Conservation (phyloP, 2,329 filamentous ascomycete genomes). For the Aspergillus sp. region DNA sequence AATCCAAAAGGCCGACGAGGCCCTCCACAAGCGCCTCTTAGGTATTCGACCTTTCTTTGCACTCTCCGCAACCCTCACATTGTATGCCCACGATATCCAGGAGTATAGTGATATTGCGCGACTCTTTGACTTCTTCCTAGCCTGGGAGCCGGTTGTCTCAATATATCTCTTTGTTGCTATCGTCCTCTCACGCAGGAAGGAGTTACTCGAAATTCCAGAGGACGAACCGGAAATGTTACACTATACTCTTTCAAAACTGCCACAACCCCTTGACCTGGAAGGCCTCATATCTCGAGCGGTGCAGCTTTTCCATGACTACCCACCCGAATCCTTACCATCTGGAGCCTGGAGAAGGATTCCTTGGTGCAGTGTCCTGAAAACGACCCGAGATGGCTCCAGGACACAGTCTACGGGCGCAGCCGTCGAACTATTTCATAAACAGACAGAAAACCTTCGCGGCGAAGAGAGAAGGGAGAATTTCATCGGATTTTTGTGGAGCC, state of each 20-base stretch:
- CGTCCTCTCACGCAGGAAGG: slow-evolving; percentile 73
- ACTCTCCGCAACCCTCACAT: slow-evolving; percentile 85
- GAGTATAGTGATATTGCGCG: slow-evolving; percentile 84
- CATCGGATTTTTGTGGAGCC: slow-evolving; percentile 57
- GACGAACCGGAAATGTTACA: slow-evolving; percentile 94
- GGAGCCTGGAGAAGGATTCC: slow-evolving; percentile 72
- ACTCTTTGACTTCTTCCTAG: slow-evolving; percentile 88
- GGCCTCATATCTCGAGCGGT: slow-evolving; percentile 67
- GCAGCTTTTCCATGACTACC: slow-evolving; percentile 62
- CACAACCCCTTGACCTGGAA: slow-evolving; percentile 77
- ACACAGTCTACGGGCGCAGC: slow-evolving; percentile 66
- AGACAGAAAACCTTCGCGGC: slow-evolving; percentile 70
- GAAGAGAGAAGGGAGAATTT: slow-evolving; percentile 59
- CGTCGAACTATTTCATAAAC: slow-evolving; percentile 64
- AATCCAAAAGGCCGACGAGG: slow-evolving; percentile 68
- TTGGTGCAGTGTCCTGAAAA: slow-evolving; percentile 78
- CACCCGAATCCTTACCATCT: slow-evolving; percentile 67
- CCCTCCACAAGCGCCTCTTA: slow-evolving; percentile 72
- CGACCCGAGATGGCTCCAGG: slow-evolving; percentile 59
- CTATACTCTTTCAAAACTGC: slow-evolving; percentile 81
- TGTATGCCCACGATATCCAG: slow-evolving; percentile 96
- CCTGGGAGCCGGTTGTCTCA: slow-evolving; percentile 80
- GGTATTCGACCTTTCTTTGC: slow-evolving; percentile 86
- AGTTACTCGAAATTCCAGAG: slow-evolving; percentile 78
- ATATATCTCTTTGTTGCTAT: slow-evolving; percentile 93